These are phyloP conservation scores for Zoysia matrella DNA, from an alignment of 202 grass and related monocot species.

Conservation along the genomic window DNA sequence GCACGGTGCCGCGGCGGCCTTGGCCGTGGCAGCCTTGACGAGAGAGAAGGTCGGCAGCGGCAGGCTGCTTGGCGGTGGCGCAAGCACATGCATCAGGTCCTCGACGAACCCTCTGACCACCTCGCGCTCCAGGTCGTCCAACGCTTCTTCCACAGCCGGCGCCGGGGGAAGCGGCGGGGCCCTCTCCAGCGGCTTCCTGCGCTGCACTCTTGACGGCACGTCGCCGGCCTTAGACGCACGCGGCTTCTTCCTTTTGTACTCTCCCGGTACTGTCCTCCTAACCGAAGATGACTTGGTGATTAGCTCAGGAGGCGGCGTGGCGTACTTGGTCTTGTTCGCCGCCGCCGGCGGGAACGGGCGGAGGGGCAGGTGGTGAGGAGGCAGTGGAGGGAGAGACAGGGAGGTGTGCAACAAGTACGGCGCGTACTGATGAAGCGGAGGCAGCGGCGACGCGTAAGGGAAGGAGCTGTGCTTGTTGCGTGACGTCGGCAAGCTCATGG, in stretches of 20 bases:
- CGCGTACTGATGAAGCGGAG: neutral
- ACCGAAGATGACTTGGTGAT: neutral
- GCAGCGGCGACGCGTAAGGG: neutral
- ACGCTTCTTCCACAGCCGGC: constrained; percentile 18
- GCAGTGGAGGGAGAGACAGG: constrained; percentile 34
- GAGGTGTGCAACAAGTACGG: constrained; percentile 22
- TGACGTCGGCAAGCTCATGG: neutral
- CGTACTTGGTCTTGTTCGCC: neutral
- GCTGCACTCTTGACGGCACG: constrained; percentile 22
- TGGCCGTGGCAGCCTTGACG: neutral
- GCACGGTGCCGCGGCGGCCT: constrained; percentile 22
- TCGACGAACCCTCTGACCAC: constrained; percentile 45
- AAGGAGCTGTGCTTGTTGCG: constrained; percentile 1
- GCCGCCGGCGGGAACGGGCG: constrained; percentile 9
- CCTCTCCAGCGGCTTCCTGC: constrained; percentile 45
- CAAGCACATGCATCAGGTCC: constrained; percentile 52
- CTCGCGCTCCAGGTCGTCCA: constrained; percentile 57
- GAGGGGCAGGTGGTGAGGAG: neutral
- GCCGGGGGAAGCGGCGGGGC: constrained; percentile 39
- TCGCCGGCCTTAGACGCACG: constrained; percentile 18
- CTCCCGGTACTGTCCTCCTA: constrained; percentile 8
- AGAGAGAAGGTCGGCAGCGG: constrained; percentile 51
- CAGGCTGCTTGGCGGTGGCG: constrained; percentile 59
- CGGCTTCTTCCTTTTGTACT: constrained; percentile 48
- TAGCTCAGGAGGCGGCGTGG: neutral